phyloP scores from a whole-genome alignment of 129 eudicot genomes.

The Lonicera japonica region DNA sequence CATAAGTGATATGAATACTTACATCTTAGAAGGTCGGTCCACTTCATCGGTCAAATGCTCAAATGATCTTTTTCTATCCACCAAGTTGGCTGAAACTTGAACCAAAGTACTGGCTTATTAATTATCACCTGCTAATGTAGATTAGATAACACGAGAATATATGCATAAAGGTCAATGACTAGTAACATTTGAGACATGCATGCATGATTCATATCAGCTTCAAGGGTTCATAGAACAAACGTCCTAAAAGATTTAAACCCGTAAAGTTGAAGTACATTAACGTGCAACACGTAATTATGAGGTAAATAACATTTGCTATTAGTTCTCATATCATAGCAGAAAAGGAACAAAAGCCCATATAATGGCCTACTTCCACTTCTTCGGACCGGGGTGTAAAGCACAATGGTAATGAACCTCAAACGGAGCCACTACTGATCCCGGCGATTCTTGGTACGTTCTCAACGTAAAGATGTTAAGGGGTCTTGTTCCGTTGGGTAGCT shows the following conservation, averaged over 20 bases:
- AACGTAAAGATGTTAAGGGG: constrained; percentile 70
- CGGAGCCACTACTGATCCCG: constrained; percentile 88
- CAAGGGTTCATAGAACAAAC: background rate
- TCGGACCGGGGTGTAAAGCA: constrained; percentile 83
- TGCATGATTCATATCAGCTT: background rate
- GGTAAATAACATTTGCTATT: no score
- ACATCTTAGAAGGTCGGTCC: no score
- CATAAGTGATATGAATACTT: no score
- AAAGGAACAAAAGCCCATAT: constrained; percentile 6
- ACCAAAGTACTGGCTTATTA: no score
- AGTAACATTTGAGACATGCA: no score
- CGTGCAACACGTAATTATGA: background rate
- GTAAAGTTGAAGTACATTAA: background rate
- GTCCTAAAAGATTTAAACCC: background rate
- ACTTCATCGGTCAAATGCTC: no score
- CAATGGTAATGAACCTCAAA: constrained; percentile 73
- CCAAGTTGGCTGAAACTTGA: no score
- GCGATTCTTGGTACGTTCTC: constrained; percentile 72
- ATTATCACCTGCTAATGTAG: no score
- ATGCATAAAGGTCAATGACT: no score
- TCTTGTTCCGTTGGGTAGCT: constrained; percentile 39
- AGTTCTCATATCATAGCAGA: constrained; percentile 7
- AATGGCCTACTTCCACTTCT: constrained; percentile 52
- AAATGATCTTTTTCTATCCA: no score
- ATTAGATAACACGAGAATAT: no score